These are phyloP conservation scores for Dendrobium catenatum DNA, from an alignment of 106 monocot genomes.

Conservation along the genomic window DNA sequence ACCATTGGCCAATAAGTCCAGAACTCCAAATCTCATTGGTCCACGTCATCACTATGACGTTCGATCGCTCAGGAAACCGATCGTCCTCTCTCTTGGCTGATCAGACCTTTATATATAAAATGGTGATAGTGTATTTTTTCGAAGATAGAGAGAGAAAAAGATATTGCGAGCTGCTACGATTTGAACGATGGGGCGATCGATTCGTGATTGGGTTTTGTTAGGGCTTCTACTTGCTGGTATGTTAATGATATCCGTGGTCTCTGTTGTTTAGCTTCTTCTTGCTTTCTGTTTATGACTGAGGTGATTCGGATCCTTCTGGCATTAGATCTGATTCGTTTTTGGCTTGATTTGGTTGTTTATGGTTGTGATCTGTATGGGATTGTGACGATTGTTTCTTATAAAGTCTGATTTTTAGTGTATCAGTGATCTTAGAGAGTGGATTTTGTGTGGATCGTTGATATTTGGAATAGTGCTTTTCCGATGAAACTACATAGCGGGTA, in stretches of 20 bases:
- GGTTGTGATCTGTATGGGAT: background rate
- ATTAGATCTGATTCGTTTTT: no score
- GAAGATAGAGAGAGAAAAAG: background rate
- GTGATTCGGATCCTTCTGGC: no score
- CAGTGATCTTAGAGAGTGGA: no score
- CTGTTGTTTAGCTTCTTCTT: background rate
- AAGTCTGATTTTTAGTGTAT: background rate
- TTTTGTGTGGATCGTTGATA: no score
- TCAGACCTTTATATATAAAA: background rate
- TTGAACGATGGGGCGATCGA: conserved; percentile 14
- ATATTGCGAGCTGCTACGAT: background rate
- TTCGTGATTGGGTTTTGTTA: conserved; percentile 5
- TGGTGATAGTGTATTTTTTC: background rate
- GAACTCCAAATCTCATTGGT: conserved; percentile 4
- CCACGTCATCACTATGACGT: conserved; percentile 18
- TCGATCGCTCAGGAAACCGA: background rate
- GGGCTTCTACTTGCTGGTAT: conserved; percentile 20
- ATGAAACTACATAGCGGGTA: no score
- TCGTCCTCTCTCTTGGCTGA: no score
- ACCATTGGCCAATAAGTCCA: background rate
- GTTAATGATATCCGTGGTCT: background rate
- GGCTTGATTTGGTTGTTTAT: no score
- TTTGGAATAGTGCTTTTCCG: no score
- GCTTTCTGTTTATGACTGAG: no score
- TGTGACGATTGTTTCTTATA: background rate